Conservation (phyloP, 805 yeast species). For the Candida andamanensis region DNA sequence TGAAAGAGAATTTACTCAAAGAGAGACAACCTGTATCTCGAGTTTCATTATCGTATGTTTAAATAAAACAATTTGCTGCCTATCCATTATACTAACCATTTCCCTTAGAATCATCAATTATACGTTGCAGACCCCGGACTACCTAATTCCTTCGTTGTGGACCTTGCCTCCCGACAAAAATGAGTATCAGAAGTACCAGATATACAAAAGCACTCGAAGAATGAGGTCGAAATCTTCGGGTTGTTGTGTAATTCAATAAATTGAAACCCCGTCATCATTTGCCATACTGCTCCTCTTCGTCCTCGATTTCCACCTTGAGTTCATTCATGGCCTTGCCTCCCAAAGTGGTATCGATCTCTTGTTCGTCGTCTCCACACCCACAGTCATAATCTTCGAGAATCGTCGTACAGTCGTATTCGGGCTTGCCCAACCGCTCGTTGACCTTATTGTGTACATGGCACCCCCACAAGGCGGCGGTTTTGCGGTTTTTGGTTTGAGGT, state of each 20-base stretch:
- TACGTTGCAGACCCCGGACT: conserved; percentile 42
- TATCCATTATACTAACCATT: conserved; percentile 5
- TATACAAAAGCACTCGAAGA: conserved; percentile 10
- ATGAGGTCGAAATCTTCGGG: conserved; percentile 8
- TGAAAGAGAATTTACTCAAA: conserved; percentile 46
- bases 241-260: conserved; percentile 21
- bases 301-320: conserved; percentile 41
- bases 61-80: background rate
- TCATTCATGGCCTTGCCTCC: conserved; percentile 33
- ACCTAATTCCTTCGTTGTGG: conserved; percentile 44
- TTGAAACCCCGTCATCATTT: conserved; percentile 15
- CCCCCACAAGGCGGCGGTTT: conserved; percentile 92
- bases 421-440: conserved; percentile 64
- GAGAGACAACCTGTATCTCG: conserved; percentile 63
- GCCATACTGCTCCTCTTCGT: conserved; percentile 44
- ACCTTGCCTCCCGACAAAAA: conserved; percentile 27
- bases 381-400: conserved; percentile 91
- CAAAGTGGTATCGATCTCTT: conserved; percentile 39
- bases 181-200: conserved; percentile 25
- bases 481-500: conserved; percentile 74
- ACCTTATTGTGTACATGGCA: conserved; percentile 88
- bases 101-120: conserved; percentile 33
- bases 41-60: conserved; percentile 44
- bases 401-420: conserved; percentile 75
- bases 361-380: conserved; percentile 84